Base-by-base conservation (phyloP, 2,329 filamentous ascomycete genomes). In the Aspergillus intermedius region DNA sequence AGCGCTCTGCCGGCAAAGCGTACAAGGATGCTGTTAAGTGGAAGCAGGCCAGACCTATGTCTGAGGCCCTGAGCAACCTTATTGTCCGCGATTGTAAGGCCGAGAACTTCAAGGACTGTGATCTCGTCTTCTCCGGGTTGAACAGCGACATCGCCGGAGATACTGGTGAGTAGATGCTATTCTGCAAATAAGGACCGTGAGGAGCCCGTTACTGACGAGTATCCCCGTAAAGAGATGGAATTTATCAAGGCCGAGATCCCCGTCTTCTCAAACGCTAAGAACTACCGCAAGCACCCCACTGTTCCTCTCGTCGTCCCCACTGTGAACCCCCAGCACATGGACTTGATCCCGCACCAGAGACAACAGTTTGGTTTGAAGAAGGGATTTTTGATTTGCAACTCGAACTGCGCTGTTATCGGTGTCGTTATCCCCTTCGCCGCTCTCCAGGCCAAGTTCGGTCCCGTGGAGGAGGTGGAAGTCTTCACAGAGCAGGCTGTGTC, bases 211-310 rank as follows among this genome's bases (percentile, higher is more conserved):
- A 21, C 47, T 52, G 21, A 46, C 40, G 49, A 23, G 46, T 32
- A 8, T 30, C 22, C 34, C 19, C 5, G 15, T 49, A 42, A 60
- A 91, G 91, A 97, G 71, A 88, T 88, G 80, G 87, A 87, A 59
- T 97, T 97, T 70, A 79, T 95, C 63, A 86, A 86, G 65, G 85
- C 89, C 52, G 84, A 95, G 64, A 82, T 96, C 45, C 83, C 88
- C 62, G 87, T 96, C 67, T 97, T 98, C 77, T 95, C 90, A 62
- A 98, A 97, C 71, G 91, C 93, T 45, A 96, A 96, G 74, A 97
- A 96, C 80, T 89, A 95, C 79, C 87, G 93, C 61, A 86, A 86
- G 66, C 85, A 95, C 67, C 89, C 90, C 17, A 77, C 91, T 44
- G 90, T 96, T 2, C 93, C 93, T 9, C 83, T 97, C 63, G 87